phyloP scores from a whole-genome alignment of 1,284 basidiomycete genomes.

The Coniferiporia weirii region DNA sequence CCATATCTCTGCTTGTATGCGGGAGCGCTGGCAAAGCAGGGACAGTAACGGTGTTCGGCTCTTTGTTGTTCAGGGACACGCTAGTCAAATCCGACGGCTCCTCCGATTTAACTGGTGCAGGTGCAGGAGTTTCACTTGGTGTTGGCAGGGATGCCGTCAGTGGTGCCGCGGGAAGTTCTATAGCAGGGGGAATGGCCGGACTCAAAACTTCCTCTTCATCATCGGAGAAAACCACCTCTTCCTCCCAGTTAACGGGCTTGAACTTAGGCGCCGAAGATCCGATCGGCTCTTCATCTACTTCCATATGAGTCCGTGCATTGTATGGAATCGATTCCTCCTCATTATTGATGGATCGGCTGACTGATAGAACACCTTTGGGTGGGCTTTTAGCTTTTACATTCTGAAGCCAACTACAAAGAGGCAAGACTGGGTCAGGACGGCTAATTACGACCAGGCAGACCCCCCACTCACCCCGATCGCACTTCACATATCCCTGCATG shows the following conservation, averaged over 20 bases:
- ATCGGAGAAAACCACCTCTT: conserved; percentile 10
- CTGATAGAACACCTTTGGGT: not conserved
- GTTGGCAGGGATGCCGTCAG: no score
- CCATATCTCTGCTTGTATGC: not conserved
- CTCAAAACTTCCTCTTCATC: conserved; percentile 6
- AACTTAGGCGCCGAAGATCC: not conserved
- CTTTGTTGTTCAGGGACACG: not conserved
- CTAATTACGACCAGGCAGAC: not conserved
- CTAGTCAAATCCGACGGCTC: not conserved
- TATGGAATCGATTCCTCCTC: conserved; percentile 9
- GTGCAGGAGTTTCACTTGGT: not conserved
- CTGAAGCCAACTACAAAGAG: not conserved
- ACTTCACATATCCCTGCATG: conserved; percentile 17
- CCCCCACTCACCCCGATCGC: conserved; percentile 10
- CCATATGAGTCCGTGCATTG: conserved; percentile 8
- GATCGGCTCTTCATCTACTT: not conserved
- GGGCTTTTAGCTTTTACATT: not conserved
- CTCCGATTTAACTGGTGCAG: not conserved
- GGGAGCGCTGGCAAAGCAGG: not conserved
- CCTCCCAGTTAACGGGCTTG: conserved; percentile 15
- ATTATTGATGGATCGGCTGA: not conserved
- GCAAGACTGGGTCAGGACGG: not conserved
- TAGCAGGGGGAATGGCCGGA: not conserved
- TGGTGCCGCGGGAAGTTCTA: not conserved
- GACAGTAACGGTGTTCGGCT: no score